Percentiles rank a stretch among this genome's conserved stretches.
Evolutionary conservation across 2,329 filamentous ascomycete genomes (phyloP).

Genomic region (Fusarium neocosmosporiellum): DNA sequence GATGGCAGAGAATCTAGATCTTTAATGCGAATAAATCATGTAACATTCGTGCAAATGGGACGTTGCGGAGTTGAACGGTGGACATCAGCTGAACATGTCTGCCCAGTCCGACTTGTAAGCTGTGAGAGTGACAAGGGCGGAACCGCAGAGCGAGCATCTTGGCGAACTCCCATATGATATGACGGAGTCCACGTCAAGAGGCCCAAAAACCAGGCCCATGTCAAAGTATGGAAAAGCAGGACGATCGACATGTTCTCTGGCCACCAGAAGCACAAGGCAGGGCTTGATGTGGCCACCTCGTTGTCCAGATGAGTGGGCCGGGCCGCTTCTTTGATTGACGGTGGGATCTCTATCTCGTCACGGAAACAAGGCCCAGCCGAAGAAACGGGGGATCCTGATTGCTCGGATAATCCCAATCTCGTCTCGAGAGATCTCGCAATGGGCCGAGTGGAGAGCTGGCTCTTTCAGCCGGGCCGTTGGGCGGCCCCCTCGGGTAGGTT

Average conservation of each 20-base stretch:
- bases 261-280: slow-evolving; percentile 5
- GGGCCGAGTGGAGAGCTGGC: slow-evolving; percentile 28
- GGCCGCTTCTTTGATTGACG: slow-evolving; percentile 14
- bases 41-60: not conserved
- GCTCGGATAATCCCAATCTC: slow-evolving; percentile 5
- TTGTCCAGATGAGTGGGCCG: slow-evolving; percentile 16
- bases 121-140: not conserved
- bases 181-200: not conserved
- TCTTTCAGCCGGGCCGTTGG: slow-evolving; percentile 23
- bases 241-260: slow-evolving; percentile 23
- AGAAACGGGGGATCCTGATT: not conserved
- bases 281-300: not conserved
- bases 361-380: slow-evolving; percentile 17
- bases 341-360: slow-evolving; percentile 1
- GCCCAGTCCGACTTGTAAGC: not conserved
- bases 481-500: slow-evolving; percentile 5
- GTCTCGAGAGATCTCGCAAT: slow-evolving; percentile 23
- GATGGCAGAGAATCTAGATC: slow-evolving; percentile 43
- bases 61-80: not conserved
- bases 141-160: not conserved
- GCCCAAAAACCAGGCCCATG: not conserved
- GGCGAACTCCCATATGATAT: slow-evolving; percentile 6
- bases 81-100: not conserved
- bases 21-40: slow-evolving; percentile 40
- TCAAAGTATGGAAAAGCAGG: slow-evolving; percentile 4